Evolutionary conservation across 257 asterid genomes (phyloP).

Genomic region (Oldenlandia corymbosa): DNA sequence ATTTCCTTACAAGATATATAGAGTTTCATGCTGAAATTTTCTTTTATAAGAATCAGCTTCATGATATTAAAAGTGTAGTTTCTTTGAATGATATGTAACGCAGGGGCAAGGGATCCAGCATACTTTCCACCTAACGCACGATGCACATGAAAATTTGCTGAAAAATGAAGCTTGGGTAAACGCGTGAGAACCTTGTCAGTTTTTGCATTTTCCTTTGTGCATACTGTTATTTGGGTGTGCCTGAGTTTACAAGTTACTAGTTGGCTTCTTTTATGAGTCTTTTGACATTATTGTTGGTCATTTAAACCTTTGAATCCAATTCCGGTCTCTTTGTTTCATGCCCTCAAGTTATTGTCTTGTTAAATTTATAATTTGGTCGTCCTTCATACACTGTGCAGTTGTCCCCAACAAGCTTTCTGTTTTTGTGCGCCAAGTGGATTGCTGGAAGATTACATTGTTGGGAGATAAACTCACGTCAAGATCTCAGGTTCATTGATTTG

Average conservation of each 20-base stretch:
- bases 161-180: conserved; percentile 47
- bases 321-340: not conserved
- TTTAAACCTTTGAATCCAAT: too few relatives aligned
- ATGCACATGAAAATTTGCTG: conserved; percentile 54
- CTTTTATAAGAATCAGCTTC: conserved; percentile 2
- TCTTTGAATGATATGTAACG: conserved; percentile 22
- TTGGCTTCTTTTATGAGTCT: not conserved
- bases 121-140: conserved; percentile 57
- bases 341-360: not conserved
- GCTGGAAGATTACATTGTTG: conserved; percentile 76
- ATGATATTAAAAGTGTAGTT: not conserved
- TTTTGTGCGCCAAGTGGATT: conserved; percentile 69
- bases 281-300: too few relatives aligned
- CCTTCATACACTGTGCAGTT: conserved; percentile 41
- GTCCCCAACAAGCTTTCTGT: conserved; percentile 73
- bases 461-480: conserved; percentile 67
- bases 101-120: conserved; percentile 50
- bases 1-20: not conserved
- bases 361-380: not conserved
- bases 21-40: not conserved
- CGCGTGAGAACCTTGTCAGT: not conserved
- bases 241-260: not conserved
- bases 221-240: not conserved
- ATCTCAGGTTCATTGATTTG: conserved; percentile 44
- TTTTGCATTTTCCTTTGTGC: not conserved